Conservation (phyloP, 441 rosid genomes). For the Brassica balearica region DNA sequence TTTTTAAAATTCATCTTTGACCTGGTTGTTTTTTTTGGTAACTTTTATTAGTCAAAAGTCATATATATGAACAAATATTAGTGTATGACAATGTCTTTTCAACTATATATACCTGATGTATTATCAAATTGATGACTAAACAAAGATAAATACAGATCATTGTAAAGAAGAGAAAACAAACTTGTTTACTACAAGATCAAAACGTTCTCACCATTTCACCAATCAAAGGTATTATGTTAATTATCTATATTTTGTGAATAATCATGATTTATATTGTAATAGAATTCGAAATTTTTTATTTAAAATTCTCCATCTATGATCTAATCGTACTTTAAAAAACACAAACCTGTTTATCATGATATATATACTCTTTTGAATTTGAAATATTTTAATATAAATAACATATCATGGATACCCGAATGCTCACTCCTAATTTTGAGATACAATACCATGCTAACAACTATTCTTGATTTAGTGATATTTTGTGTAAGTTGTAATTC, state of each 20-base stretch:
- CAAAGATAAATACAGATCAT: neutral
- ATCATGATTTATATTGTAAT: neutral
- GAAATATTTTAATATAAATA: neutral
- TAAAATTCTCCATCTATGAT: neutral
- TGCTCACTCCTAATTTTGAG: neutral
- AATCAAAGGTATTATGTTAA: neutral
- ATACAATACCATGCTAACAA: neutral
- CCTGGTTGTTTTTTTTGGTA: neutral
- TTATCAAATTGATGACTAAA: neutral
- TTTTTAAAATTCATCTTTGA: neutral
- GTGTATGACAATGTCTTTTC: neutral
- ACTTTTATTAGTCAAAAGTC: neutral
- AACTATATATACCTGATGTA: neutral
- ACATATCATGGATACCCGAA: no score
- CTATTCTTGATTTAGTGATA: neutral
- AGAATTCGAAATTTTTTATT: neutral
- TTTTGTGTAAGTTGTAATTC: neutral
- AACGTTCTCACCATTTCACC: neutral
- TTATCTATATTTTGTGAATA: no score
- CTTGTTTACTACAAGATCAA: neutral
- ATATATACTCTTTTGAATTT: neutral
- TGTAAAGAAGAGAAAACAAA: neutral
- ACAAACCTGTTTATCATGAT: neutral
- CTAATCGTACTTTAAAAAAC: neutral
- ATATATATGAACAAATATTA: neutral